These are phyloP conservation scores for Edaphochlamys debaryana DNA, from an alignment of 139 green algal species.

Conservation along the genomic window DNA sequence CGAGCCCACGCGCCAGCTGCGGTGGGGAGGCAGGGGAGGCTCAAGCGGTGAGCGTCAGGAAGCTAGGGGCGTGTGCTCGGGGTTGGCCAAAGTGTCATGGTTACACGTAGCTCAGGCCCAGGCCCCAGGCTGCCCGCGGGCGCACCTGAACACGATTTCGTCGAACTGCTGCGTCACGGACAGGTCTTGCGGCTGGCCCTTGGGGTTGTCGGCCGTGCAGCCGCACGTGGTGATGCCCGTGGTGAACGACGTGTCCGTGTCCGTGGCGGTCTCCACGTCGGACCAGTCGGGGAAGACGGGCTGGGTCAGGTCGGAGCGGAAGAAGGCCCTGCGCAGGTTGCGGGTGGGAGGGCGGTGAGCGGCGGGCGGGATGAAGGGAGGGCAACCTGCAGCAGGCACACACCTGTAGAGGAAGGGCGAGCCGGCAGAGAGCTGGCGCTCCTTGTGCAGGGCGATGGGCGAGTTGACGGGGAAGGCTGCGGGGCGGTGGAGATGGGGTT, in stretches of 20 bases:
- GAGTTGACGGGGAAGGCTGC: background rate
- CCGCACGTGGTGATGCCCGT: background rate
- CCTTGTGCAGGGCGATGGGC: background rate
- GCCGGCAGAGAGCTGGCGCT: background rate
- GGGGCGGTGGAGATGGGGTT: background rate
- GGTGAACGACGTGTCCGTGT: background rate
- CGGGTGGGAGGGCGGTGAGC: no score
- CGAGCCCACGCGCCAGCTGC: background rate
- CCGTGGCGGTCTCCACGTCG: background rate
- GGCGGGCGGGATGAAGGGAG: no score
- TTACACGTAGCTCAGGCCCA: no score
- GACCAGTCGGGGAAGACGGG: background rate
- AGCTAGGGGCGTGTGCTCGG: no score
- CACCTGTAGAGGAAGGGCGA: background rate
- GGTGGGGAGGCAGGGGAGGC: background rate
- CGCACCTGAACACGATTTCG: background rate
- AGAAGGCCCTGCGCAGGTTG: background rate
- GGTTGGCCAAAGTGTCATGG: no score
- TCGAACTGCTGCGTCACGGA: background rate
- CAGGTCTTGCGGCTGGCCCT: background rate
- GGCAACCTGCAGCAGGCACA: background rate
- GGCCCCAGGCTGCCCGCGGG: no score
- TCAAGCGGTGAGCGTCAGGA: background rate
- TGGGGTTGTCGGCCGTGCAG: conserved; percentile 3
- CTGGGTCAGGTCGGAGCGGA: background rate